Evolutionary conservation across 2,329 filamentous ascomycete genomes (phyloP), one percentile per base, ranked within the genome.

Genomic region (Pseudopithomyces maydicus): DNA sequence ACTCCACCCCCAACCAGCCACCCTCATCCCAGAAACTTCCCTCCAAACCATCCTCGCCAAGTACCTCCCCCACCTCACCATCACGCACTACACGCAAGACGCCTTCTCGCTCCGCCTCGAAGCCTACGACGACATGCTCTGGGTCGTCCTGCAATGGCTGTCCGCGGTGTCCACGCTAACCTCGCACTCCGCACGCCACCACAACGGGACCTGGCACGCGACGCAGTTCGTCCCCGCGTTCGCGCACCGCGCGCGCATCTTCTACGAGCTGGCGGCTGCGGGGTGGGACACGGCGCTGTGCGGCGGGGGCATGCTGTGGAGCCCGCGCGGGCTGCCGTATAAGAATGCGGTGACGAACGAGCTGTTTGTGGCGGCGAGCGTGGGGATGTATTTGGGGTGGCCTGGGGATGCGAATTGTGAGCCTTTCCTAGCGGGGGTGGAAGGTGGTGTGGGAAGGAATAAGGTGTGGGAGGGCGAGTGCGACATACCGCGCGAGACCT

Each of bases 321-420:
- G 90, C 64, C 91, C 91, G 2, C 85, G 86, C 35, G 76, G 83
- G 38, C 43, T 70, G 20, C 92, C 92, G 0, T 98, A 97, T 80
- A 98, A 97, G 73, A 98, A 98, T 69, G 92, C 94, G 61, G 96
- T 98, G 67, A 98, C 94, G 29, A 97, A 97, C 70, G 87, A 97
- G 72, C 84, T 97, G 1, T 97, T 85, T 77, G 91, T 97, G 58
- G 84, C 93, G 0, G 92, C 91, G 0, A 95, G 90, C 20, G 85
- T 94, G 35, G 85, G 84, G 52, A 97, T 98, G 94, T 97, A 96
- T 71, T 83, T 95, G 5, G 85, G 94, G 70, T 96, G 93, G 63
- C 91, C 93, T 0, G 91, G 92, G 1, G 92, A 97, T 71, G 77
- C 82, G 35, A 91, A 93, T 62, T 80, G 83, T 19, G 88, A 88